Evolutionary conservation across 495 filamentous ascomycete species (phyloP).

Genomic region (Penicillium daleae): DNA sequence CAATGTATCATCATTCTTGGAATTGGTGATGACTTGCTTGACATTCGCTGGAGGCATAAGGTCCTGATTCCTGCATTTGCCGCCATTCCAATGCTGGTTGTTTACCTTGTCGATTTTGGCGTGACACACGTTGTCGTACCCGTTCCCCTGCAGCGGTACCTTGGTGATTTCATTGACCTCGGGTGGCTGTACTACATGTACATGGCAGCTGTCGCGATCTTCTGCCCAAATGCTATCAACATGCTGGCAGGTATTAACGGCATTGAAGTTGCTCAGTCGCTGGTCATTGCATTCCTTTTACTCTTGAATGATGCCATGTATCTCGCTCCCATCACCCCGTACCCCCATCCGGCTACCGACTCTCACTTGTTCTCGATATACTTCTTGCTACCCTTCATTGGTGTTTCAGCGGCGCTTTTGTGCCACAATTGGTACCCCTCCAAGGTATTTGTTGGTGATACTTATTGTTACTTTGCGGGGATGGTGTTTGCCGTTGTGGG

Average conservation of each 20-base stretch:
- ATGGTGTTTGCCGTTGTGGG: conserved; percentile 99
- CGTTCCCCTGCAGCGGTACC: conserved; percentile 76
- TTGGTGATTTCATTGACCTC: conserved; percentile 81
- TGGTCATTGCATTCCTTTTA: conserved; percentile 85
- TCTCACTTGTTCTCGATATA: conserved; percentile 95
- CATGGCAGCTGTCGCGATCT: conserved; percentile 93
- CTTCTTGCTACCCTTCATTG: conserved; percentile 90
- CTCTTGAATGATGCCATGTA: conserved; percentile 87
- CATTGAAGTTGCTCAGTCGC: conserved; percentile 91
- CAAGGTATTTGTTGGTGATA: conserved; percentile 94
- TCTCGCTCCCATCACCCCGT: conserved; percentile 61
- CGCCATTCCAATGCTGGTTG: conserved; percentile 89
- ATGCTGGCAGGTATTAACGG: conserved; percentile 98
- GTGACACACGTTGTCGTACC: conserved; percentile 94
- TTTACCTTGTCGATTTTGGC: conserved; percentile 98
- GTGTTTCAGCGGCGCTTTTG: conserved; percentile 84
- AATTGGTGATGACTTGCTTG: conserved; percentile 94
- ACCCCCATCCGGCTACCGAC: conserved; percentile 91
- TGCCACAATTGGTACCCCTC: conserved; percentile 97
- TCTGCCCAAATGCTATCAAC: conserved; percentile 98
- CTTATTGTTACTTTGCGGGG: conserved; percentile 98
- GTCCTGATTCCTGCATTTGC: conserved; percentile 95
- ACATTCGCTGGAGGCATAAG: conserved; percentile 99
- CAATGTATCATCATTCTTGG: conserved; percentile 89
- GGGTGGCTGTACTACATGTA: conserved; percentile 93